phyloP scores from a whole-genome alignment of 768 basidiomycete species.

The Clitopilus passeckerianus region DNA sequence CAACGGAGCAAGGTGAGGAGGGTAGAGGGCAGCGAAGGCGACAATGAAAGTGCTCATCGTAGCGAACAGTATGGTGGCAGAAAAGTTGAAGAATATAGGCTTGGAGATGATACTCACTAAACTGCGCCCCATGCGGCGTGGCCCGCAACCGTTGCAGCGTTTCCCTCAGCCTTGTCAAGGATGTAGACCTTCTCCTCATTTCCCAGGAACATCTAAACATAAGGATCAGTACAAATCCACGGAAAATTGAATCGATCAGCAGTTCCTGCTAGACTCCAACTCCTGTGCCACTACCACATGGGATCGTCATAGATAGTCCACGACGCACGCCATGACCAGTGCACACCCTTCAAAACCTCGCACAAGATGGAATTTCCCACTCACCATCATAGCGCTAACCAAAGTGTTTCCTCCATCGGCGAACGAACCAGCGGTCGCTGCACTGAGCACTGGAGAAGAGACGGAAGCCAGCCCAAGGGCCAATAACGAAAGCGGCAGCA shows the following conservation, averaged over 20 bases:
- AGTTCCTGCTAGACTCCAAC: not conserved
- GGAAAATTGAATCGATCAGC: not conserved
- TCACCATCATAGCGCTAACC: slow-evolving; percentile 36
- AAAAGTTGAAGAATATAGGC: too few relatives aligned
- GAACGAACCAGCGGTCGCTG: slow-evolving; percentile 27
- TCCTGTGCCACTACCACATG: not conserved
- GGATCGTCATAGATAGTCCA: not conserved
- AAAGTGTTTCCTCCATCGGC: slow-evolving; percentile 28
- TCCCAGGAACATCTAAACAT: slow-evolving; percentile 58
- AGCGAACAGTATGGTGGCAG: too few relatives aligned
- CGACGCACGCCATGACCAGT: not conserved
- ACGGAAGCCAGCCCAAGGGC: slow-evolving; percentile 19
- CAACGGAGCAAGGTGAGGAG: too few relatives aligned
- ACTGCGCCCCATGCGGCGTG: slow-evolving; percentile 55
- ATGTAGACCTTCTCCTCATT: slow-evolving; percentile 70
- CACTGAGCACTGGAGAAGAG: slow-evolving; percentile 16
- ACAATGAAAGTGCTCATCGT: too few relatives aligned
- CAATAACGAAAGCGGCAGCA: slow-evolving; percentile 14
- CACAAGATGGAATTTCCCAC: slow-evolving; percentile 1
- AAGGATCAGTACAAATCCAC: not conserved
- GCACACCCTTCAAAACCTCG: not conserved
- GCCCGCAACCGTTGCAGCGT: slow-evolving; percentile 46
- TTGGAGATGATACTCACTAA: slow-evolving; percentile 8
- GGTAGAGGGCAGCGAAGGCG: too few relatives aligned
- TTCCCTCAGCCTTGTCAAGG: slow-evolving; percentile 76